These are phyloP conservation scores for Pneumocystis carinii DNA, from an alignment of 1,139 yeast species.

Conservation along the genomic window DNA sequence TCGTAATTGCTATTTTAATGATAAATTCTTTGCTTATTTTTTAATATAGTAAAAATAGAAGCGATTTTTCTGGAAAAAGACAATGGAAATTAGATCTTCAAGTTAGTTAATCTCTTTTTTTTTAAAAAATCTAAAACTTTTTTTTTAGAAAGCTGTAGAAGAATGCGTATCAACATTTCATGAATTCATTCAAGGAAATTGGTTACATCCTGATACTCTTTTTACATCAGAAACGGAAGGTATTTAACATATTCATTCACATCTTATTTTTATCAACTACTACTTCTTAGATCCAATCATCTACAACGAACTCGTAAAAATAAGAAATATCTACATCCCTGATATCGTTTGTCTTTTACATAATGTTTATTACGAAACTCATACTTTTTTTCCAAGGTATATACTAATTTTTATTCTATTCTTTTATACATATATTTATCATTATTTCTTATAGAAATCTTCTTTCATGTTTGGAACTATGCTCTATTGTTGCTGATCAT, in stretches of 20 bases:
- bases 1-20: not conserved
- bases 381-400: not conserved
- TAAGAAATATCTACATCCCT: constrained; percentile 10
- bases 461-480: not conserved
- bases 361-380: constrained; percentile 7
- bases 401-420: not conserved
- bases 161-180: constrained; percentile 3
- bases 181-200: constrained; percentile 5
- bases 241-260: not conserved
- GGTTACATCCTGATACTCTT: constrained; percentile 7
- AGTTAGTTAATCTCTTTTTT: not conserved
- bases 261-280: not conserved
- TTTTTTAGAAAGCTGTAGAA: not conserved
- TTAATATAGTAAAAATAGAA: constrained; percentile 4
- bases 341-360: constrained; percentile 8
- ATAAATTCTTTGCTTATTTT: not conserved
- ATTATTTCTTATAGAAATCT: not conserved
- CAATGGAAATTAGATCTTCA: constrained; percentile 9
- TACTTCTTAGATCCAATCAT: not conserved
- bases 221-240: constrained; percentile 4
- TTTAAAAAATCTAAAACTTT: not conserved
- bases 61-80: constrained; percentile 5
- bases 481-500: not conserved
- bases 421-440: not conserved
- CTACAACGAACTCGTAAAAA: constrained; percentile 3